Conservation (phyloP, 2,329 filamentous ascomycete species). For the Zymoseptoria tritici region DNA sequence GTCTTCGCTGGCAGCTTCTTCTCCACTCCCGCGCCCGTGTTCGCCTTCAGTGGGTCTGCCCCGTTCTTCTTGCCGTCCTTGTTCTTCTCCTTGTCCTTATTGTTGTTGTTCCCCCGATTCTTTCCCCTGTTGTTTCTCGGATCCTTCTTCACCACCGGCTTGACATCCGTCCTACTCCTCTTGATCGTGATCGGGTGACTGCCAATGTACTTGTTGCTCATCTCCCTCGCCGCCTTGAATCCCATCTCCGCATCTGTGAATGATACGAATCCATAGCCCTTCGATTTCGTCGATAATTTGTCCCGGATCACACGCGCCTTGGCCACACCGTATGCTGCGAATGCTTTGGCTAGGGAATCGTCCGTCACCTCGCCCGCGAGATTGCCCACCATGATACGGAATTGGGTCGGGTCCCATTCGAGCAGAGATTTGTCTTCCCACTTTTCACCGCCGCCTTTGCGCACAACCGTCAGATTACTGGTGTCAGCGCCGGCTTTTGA, state of each 20-base stretch:
- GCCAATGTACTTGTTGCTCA: conserved; percentile 98
- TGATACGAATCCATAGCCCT: conserved; percentile 92
- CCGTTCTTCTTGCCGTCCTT: conserved; percentile 37
- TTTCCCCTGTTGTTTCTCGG: conserved; percentile 31
- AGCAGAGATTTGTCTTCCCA: conserved; percentile 86
- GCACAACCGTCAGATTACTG: conserved; percentile 59
- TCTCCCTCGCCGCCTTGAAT: conserved; percentile 92
- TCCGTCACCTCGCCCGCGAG: conserved; percentile 95
- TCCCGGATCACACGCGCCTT: conserved; percentile 92
- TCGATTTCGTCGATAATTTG: conserved; percentile 92
- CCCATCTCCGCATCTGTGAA: conserved; percentile 94
- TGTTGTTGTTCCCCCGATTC: conserved; percentile 47
- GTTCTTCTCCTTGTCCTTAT: conserved; percentile 30
- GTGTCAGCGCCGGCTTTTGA: conserved; percentile 8
- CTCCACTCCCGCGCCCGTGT: conserved; percentile 28
- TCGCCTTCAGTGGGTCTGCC: conserved; percentile 28
- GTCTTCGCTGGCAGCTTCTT: conserved; percentile 23
- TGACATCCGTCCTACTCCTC: conserved; percentile 87
- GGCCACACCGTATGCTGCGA: conserved; percentile 81
- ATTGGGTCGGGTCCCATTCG: conserved; percentile 92
- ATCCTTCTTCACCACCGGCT: conserved; percentile 55
- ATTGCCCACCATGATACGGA: conserved; percentile 93
- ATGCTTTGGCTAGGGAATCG: conserved; percentile 89
- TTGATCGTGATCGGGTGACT: conserved; percentile 76
- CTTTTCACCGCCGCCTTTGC: conserved; percentile 80